A percentile compares a stretch with the other conserved stretches of the same genome.
These are phyloP conservation scores for Phytomonas sp. DNA, from an alignment of 208 protist genomes.

Conservation along the genomic window DNA sequence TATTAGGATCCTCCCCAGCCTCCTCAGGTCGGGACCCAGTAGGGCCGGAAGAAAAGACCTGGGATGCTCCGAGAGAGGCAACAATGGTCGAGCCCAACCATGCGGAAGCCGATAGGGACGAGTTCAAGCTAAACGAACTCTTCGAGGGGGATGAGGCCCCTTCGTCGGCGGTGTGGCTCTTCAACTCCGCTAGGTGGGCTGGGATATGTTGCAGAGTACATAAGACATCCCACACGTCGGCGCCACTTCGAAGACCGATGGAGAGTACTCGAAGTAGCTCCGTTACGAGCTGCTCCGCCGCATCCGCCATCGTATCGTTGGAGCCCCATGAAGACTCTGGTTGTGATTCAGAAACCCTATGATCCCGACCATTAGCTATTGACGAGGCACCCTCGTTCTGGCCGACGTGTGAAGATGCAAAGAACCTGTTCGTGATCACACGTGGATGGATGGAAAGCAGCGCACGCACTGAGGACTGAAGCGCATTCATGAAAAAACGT, in stretches of 20 bases:
- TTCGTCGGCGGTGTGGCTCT: background rate
- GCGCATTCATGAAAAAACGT: background rate
- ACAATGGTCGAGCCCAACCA: no score
- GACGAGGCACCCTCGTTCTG: background rate
- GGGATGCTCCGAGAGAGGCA: no score
- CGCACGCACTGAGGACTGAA: background rate
- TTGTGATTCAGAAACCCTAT: background rate
- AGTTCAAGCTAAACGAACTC: background rate
- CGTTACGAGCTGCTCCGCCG: slow-evolving; percentile 24
- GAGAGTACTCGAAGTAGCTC: slow-evolving; percentile 43
- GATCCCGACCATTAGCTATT: background rate
- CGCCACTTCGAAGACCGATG: slow-evolving; percentile 23
- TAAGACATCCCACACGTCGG: slow-evolving; percentile 51
- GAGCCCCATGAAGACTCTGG: background rate
- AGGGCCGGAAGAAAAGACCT: background rate
- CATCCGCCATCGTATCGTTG: slow-evolving; percentile 12
- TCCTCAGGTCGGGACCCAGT: background rate
- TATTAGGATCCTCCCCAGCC: no score
- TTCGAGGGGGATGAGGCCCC: background rate
- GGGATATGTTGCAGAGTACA: slow-evolving; percentile 30
- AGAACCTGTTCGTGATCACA: slow-evolving; percentile 6
- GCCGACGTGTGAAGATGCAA: background rate
- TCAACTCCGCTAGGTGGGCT: background rate
- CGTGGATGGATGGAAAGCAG: slow-evolving; percentile 4
- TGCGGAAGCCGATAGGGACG: background rate